Conservation (phyloP, 164 flowering plant genomes). For the Paratinospora sagittata region DNA sequence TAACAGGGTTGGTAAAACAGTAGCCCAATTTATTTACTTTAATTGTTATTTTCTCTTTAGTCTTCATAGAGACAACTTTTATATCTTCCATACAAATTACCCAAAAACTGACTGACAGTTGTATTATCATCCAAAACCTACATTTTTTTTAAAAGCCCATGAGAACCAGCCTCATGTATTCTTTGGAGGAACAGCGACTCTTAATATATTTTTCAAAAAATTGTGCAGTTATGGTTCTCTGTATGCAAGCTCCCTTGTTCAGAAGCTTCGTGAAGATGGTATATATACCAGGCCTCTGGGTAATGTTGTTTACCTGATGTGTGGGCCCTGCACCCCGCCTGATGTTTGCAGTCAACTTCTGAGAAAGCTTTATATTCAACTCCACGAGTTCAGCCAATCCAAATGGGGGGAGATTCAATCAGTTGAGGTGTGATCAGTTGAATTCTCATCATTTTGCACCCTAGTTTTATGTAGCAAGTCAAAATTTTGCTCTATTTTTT, state of each 20-base stretch:
- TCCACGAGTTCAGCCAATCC: slow-evolving; percentile 42
- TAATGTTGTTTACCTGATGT: slow-evolving; percentile 90
- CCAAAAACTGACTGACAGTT: no score
- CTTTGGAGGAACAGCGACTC: no score
- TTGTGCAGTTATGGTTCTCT: slow-evolving; percentile 65
- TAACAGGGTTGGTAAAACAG: no score
- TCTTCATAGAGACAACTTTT: no score
- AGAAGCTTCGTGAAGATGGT: slow-evolving; percentile 75
- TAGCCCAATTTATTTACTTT: no score
- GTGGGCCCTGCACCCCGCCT: slow-evolving; percentile 86
- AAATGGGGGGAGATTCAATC: neutral
- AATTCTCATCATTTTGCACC: neutral
- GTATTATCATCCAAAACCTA: no score
- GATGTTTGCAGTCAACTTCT: slow-evolving; percentile 46
- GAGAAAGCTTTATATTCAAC: slow-evolving; percentile 39
- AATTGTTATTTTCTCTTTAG: no score
- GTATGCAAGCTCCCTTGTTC: slow-evolving; percentile 56
- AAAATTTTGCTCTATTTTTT: no score
- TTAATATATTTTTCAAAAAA: neutral
- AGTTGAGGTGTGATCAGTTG: slow-evolving; percentile 1
- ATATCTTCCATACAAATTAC: no score
- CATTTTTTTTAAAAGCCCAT: no score
- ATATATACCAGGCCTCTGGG: slow-evolving; percentile 90
- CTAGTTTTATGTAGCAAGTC: neutral
- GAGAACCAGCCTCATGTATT: no score